Percentiles rank a stretch among this genome's conserved stretches.
Evolutionary conservation across 2,329 filamentous ascomycete species (phyloP).

Genomic region (Colletotrichum neosansevieriae): DNA sequence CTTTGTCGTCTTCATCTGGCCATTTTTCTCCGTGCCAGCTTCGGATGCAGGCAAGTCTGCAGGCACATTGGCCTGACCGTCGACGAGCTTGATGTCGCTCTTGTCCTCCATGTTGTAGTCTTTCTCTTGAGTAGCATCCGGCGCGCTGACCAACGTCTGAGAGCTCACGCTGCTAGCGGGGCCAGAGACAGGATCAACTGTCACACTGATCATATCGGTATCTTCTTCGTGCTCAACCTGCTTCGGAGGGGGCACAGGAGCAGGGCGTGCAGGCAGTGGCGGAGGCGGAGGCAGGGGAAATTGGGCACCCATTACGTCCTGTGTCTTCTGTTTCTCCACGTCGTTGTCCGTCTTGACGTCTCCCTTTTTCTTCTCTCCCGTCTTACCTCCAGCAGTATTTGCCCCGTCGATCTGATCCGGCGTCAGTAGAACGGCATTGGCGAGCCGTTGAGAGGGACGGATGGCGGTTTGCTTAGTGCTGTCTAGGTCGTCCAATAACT

Average conservation of each 20-base stretch:
- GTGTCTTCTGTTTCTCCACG: constrained; percentile 23
- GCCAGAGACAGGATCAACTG: constrained; percentile 51
- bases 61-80: constrained; percentile 42
- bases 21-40: constrained; percentile 27
- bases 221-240: constrained; percentile 45
- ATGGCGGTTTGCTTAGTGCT: constrained; percentile 71
- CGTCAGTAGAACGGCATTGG: constrained; percentile 80
- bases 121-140: constrained; percentile 48
- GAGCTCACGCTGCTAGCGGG: constrained; percentile 63
- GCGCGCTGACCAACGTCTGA: constrained; percentile 62
- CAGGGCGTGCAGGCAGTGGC: constrained; percentile 63
- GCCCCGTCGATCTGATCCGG: constrained; percentile 42
- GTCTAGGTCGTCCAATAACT: constrained; percentile 78
- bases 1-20: constrained; percentile 15
- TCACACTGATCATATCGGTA: constrained; percentile 50
- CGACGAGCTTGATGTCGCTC: constrained; percentile 23
- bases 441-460: constrained; percentile 80
- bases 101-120: constrained; percentile 13
- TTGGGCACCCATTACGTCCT: constrained; percentile 37
- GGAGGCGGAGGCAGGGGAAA: constrained; percentile 51
- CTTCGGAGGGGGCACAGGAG: constrained; percentile 52
- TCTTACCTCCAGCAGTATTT: too few species aligned
- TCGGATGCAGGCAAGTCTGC: constrained; percentile 39
- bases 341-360: neutral
- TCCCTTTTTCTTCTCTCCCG: neutral